Evolutionary conservation across 2,329 filamentous ascomycete genomes (phyloP).

Genomic region (Hypoxylon sp.): DNA sequence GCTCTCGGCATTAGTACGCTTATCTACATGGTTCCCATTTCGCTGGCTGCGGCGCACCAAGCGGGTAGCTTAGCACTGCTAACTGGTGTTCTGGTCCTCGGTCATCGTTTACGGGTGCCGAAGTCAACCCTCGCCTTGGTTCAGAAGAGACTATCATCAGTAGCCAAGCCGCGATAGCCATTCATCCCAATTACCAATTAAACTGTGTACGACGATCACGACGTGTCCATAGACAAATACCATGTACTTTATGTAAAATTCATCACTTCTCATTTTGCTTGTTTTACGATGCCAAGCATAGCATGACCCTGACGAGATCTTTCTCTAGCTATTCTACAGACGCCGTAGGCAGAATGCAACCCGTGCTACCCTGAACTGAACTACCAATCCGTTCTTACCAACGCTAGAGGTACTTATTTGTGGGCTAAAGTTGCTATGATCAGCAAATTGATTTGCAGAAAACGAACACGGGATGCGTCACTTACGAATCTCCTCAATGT

Average conservation of each 20-base stretch:
- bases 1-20: slow-evolving; percentile 90
- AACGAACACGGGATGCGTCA: background rate
- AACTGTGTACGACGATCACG: slow-evolving; percentile 24
- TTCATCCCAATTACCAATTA: background rate
- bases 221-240: slow-evolving; percentile 31
- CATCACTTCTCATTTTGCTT: slow-evolving; percentile 38
- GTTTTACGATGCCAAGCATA: slow-evolving; percentile 17
- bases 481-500: slow-evolving; percentile 45
- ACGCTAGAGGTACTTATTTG: slow-evolving; percentile 35
- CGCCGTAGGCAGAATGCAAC: slow-evolving; percentile 30
- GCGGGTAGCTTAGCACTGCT: slow-evolving; percentile 89
- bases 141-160: slow-evolving; percentile 61
- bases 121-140: slow-evolving; percentile 74
- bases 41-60: slow-evolving; percentile 91
- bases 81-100: slow-evolving; percentile 84
- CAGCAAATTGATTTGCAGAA: slow-evolving; percentile 7
- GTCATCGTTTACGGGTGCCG: slow-evolving; percentile 82
- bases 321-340: slow-evolving; percentile 32
- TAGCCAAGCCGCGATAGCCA: slow-evolving; percentile 39
- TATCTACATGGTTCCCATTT: slow-evolving; percentile 92
- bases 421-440: slow-evolving; percentile 28
- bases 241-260: slow-evolving; percentile 46
- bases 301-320: slow-evolving; percentile 4
- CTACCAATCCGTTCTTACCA: background rate
- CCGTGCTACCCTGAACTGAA: slow-evolving; percentile 10